Base-by-base conservation (phyloP, 1,139 yeast genomes). In the Lodderomyces oxycetoniae region DNA sequence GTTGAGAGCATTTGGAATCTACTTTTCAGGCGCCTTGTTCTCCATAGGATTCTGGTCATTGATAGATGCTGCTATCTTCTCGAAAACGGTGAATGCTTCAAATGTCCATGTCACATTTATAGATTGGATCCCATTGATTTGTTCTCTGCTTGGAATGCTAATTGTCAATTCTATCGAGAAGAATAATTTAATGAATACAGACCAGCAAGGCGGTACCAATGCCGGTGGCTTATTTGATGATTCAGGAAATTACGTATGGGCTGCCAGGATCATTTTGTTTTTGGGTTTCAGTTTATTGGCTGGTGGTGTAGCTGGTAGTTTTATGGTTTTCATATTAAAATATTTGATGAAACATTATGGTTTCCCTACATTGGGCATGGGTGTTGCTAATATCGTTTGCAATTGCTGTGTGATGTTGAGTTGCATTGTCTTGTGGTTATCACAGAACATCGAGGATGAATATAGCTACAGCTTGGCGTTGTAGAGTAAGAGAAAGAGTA, bases 361-460 rank as follows among this genome's bases (percentile, higher is more conserved):
- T 23, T 80, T 81, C 69, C 96, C 97, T 27, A 88, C 96, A 1
- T 71, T 89, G 38, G 91, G 93, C 4, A 89, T 91, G 96, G 99
- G 98, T 11, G 76, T 88, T 17, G 79, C 87, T 41, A 91, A 91
- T 56, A 88, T 91, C 32, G 72, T 84, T 17, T 79, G 89, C 37
- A 88, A 91, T 52, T 75, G 77, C 4, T 69, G 83, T 42, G 77
- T 91, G 25, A 83, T 89, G 87, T 63, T 86, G 48, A 85, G 95
- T 63, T 88, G 96, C 57, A 77, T 87, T 36, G 69, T 81, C 4
- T 67, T 91, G 48, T 91, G 97, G 97, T 66, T 89, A 41, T 87
- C 95, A 11, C 97, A 89, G 57, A 89, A 88, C 54, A 79, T 88
- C 41, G 96, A 91, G 56, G 97, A 89, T 53, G 97, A 89, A 59